These are phyloP conservation scores for Byssoonygena ceratinophila DNA, from an alignment of 2,329 filamentous ascomycete species.

Conservation along the genomic window DNA sequence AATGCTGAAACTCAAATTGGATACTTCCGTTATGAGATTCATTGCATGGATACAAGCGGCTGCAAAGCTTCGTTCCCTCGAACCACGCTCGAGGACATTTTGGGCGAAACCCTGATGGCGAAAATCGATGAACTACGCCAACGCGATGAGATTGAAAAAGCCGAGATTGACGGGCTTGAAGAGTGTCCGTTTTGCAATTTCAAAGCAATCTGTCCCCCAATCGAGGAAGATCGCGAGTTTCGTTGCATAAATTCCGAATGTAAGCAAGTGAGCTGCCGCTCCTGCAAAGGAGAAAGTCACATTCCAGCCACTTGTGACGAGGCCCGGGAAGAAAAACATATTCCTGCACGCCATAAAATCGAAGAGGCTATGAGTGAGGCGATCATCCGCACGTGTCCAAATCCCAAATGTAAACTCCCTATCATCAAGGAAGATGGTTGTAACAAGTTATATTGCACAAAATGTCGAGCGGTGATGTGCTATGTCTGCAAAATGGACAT, in stretches of 20 bases:
- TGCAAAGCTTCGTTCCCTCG: slow-evolving; percentile 54
- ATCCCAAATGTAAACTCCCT: slow-evolving; percentile 51
- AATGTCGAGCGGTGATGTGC: slow-evolving; percentile 45
- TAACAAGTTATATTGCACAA: slow-evolving; percentile 69
- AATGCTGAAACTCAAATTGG: slow-evolving; percentile 61
- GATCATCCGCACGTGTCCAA: slow-evolving; percentile 58
- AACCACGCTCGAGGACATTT: slow-evolving; percentile 45
- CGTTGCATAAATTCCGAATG: slow-evolving; percentile 59
- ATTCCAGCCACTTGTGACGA: slow-evolving; percentile 63
- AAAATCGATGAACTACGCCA: slow-evolving; percentile 63
- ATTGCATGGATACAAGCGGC: slow-evolving; percentile 59
- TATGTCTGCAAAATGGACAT: slow-evolving; percentile 53
- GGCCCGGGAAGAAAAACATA: slow-evolving; percentile 48
- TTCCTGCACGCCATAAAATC: slow-evolving; percentile 54
- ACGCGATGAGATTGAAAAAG: slow-evolving; percentile 56
- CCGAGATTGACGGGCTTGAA: slow-evolving; percentile 60
- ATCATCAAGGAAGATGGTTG: slow-evolving; percentile 73
- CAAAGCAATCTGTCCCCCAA: slow-evolving; percentile 59
- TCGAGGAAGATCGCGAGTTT: slow-evolving; percentile 62
- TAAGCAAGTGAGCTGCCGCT: slow-evolving; percentile 52
- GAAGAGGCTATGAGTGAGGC: slow-evolving; percentile 80
- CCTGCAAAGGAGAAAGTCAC: slow-evolving; percentile 60
- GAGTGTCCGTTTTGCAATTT: slow-evolving; percentile 75
- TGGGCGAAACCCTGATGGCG: slow-evolving; percentile 48
- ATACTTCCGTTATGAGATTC: slow-evolving; percentile 54